Conservation (phyloP, 2,329 filamentous ascomycete species). For the Ploettnerulaceae sp. region DNA sequence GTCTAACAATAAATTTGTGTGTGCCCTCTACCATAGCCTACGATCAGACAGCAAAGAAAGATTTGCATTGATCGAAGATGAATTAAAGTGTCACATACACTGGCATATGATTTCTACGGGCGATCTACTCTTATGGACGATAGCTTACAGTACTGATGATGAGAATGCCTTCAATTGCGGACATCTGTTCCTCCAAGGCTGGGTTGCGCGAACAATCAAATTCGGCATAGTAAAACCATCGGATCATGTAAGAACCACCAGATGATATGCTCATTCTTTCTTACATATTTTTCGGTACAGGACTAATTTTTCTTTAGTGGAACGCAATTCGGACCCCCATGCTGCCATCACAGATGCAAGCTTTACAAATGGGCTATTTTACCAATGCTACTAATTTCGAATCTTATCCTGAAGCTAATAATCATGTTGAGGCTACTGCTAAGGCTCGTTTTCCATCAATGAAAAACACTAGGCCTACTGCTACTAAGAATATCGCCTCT, state of each 20-base stretch:
- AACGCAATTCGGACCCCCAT: background rate
- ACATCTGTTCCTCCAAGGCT: constrained; percentile 9
- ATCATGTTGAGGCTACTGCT: too few relatives aligned
- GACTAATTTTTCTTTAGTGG: background rate
- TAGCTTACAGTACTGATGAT: background rate
- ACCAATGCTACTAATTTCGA: too few relatives aligned
- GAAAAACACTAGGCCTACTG: too few relatives aligned
- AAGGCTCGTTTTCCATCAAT: too few relatives aligned
- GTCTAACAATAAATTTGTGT: background rate
- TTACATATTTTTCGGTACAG: too few relatives aligned
- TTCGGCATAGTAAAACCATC: constrained; percentile 10
- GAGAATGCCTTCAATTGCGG: background rate
- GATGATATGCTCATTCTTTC: too few relatives aligned
- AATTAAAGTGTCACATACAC: constrained; percentile 6
- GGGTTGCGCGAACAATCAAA: constrained; percentile 3
- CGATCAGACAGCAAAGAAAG: background rate
- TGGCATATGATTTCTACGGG: background rate
- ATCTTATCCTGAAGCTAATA: too few relatives aligned
- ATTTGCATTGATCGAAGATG: constrained; percentile 4
- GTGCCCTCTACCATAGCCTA: background rate
- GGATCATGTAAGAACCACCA: background rate
- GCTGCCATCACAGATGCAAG: too few relatives aligned
- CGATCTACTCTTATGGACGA: constrained; percentile 12
- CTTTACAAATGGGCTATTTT: too few relatives aligned
- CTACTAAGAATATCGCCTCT: too few relatives aligned